These are phyloP conservation scores for Tuber melanosporum DNA, from an alignment of 495 filamentous ascomycete genomes.

Conservation along the genomic window DNA sequence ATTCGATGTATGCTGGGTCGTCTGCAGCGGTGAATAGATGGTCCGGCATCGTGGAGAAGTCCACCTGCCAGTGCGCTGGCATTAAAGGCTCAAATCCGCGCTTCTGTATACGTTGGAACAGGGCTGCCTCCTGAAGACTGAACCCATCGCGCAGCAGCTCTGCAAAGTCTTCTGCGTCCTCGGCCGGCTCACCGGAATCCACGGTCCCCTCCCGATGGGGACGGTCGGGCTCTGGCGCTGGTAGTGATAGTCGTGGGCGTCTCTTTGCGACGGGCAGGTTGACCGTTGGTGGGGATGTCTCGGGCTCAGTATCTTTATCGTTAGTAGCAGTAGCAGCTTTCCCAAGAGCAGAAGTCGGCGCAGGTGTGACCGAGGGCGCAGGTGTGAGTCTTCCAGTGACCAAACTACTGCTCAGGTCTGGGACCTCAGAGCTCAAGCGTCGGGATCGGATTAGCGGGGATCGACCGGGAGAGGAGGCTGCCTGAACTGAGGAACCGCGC, in stretches of 20 bases:
- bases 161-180: slow-evolving; percentile 19
- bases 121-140: slow-evolving; percentile 47
- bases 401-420: not conserved
- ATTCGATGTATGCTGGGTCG: slow-evolving; percentile 48
- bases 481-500: slow-evolving; percentile 12
- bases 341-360: not conserved
- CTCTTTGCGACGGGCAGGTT: slow-evolving; percentile 19
- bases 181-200: slow-evolving; percentile 13
- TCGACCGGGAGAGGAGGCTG: slow-evolving; percentile 13
- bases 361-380: not conserved
- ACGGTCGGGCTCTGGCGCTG: slow-evolving; percentile 13
- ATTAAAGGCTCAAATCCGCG: slow-evolving; percentile 58
- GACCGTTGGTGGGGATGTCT: slow-evolving; percentile 5
- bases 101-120: slow-evolving; percentile 53
- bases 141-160: slow-evolving; percentile 35
- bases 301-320: not conserved
- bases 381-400: not conserved
- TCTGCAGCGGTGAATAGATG: slow-evolving; percentile 51
- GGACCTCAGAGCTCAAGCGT: slow-evolving; percentile 19
- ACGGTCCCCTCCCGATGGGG: slow-evolving; percentile 16
- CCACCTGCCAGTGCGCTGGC: slow-evolving; percentile 51
- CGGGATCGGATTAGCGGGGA: slow-evolving; percentile 27
- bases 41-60: slow-evolving; percentile 57
- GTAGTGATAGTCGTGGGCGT: slow-evolving; percentile 23
- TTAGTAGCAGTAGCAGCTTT: not conserved